Evolutionary conservation across 129 eudicot species (phyloP), one percentile per base, ranked within the genome.

Genomic region (Centrapalus pauciflorus): DNA sequence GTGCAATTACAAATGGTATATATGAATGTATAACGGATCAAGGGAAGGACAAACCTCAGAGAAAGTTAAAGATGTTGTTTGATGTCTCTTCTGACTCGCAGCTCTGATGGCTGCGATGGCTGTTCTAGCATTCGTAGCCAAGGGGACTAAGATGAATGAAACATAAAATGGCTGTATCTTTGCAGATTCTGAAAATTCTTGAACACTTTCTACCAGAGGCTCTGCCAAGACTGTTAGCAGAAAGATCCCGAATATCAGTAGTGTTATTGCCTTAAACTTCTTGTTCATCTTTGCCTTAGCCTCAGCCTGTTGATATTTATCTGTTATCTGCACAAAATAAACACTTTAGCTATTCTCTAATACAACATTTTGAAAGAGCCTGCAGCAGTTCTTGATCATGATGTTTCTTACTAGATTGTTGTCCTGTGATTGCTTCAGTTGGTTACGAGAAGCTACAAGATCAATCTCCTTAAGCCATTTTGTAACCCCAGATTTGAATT

Each of bases 121-220:
- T 17, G 71, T 56, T 69, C 87, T 76, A 8, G 85, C 84, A 34
- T 87, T 87, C 19, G 90, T 87, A 55, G 90, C 95, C 59, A 84
- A 59, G 2, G 90, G 90, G 60, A 83, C 78, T 4, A 81, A 37
- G 17, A 84, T 71, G 43, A 87, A 87, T 0, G 90, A 80, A 7
- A 81, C 73, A 43, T 78, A 81, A 55, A 84, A 87, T 0, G 90
- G 77, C 21, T 79, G 78, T 48, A 87, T 57, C 3, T 43, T 62
- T 32, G 73, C 75, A 27, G 81, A 59, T 32, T 68, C 75, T 7
- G 95, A 84, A 28, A 87, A 68, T 52, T 67, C 23, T 7, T 69
- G 64, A 19, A 87, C 95, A 66, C 63, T 81, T 3, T 81, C 77
- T 23, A 79, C 74, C 4, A 87, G 82, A 17, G 95, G 95, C 37